phyloP scores from a whole-genome alignment of 345 rosid species.

The Tarenaya hassleriana region DNA sequence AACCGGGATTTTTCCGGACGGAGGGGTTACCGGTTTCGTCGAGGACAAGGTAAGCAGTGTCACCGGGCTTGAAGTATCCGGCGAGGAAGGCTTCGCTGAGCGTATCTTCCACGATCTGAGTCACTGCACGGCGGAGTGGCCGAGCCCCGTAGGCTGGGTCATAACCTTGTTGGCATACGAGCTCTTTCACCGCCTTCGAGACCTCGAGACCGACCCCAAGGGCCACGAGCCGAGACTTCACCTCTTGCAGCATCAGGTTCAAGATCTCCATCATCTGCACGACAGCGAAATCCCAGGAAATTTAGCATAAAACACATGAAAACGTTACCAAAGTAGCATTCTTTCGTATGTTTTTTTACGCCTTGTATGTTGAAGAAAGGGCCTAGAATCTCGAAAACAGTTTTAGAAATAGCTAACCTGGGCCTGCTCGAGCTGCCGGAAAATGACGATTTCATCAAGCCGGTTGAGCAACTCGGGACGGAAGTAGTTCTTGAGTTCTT shows the following conservation, averaged over 20 bases:
- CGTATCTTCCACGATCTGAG: slow-evolving; percentile 69
- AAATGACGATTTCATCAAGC: slow-evolving; percentile 90
- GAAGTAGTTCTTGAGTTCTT: slow-evolving; percentile 83
- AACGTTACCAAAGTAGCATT: too few relatives aligned
- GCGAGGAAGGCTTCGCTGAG: slow-evolving; percentile 79
- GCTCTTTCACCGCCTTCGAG: slow-evolving; percentile 65
- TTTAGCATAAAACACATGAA: too few relatives aligned
- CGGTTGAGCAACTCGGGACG: slow-evolving; percentile 96
- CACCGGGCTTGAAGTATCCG: slow-evolving; percentile 68
- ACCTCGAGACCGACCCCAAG: slow-evolving; percentile 85
- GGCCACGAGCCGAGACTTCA: slow-evolving; percentile 63
- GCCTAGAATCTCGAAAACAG: too few relatives aligned
- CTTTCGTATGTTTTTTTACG: too few relatives aligned
- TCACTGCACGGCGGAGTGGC: slow-evolving; percentile 79
- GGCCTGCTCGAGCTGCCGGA: slow-evolving; percentile 66
- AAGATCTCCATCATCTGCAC: slow-evolving; percentile 75
- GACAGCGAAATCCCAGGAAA: too few relatives aligned
- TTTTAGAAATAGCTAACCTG: slow-evolving; percentile 54
- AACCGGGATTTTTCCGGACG: slow-evolving; percentile 43
- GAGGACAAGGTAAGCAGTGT: slow-evolving; percentile 62
- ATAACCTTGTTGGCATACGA: slow-evolving; percentile 77
- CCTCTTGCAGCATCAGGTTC: slow-evolving; percentile 78
- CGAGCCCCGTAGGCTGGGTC: slow-evolving; percentile 74
- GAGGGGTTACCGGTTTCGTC: slow-evolving; percentile 76
- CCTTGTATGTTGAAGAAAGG: too few relatives aligned